These are phyloP conservation scores for Oryza glaberrima DNA, from an alignment of 176 grass and related monocot genomes.

Conservation along the genomic window DNA sequence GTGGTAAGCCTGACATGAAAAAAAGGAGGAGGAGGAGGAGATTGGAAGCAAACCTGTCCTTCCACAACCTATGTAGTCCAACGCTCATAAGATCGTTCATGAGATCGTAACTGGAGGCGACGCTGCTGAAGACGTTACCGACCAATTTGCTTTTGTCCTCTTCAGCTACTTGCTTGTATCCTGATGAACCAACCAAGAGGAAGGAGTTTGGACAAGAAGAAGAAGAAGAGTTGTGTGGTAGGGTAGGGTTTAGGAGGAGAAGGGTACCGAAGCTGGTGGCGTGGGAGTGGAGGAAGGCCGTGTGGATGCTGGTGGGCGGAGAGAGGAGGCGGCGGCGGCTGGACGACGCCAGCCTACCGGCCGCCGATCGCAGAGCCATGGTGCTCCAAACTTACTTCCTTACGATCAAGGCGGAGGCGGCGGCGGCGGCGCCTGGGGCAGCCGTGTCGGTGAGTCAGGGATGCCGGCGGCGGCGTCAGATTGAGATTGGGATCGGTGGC, in stretches of 20 bases:
- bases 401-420: no score
- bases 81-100: conserved; percentile 97
- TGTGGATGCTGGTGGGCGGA: background rate
- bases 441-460: no score
- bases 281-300: conserved; percentile 72
- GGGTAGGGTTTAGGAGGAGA: no score
- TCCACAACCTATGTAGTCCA: conserved; percentile 89
- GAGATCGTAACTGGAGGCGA: conserved; percentile 88
- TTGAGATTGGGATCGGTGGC: no score
- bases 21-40: background rate
- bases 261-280: conserved; percentile 77
- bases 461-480: no score
- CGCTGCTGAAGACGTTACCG: conserved; percentile 87
- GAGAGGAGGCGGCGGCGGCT: background rate
- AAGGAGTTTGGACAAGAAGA: background rate
- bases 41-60: conserved; percentile 64
- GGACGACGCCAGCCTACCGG: background rate
- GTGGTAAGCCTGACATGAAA: background rate
- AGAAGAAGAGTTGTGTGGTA: no score
- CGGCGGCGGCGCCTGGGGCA: no score
- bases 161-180: conserved; percentile 80
- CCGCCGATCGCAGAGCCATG: conserved; percentile 24
- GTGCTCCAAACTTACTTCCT: background rate
- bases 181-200: conserved; percentile 20
- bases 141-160: conserved; percentile 89